Percentiles rank a stretch among this genome's conserved stretches.
Conservation (phyloP, 225 moss, liverwort and hornwort species). For the Sphagnum contortum region DNA sequence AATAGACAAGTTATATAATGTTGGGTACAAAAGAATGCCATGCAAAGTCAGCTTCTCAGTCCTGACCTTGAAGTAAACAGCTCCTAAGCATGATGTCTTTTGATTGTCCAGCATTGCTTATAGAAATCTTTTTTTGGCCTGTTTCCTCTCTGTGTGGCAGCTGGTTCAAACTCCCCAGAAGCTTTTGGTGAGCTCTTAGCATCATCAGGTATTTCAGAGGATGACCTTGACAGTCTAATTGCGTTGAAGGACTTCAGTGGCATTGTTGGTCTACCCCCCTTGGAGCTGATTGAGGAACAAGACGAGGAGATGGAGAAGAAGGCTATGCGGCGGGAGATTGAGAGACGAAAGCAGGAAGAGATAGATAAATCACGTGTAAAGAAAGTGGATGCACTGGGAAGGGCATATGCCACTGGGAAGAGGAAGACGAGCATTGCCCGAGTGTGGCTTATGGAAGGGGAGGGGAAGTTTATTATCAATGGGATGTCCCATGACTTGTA, state of each 20-base stretch:
- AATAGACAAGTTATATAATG: too few species aligned
- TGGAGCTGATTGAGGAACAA: conserved; percentile 80
- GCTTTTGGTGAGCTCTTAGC: conserved; percentile 56
- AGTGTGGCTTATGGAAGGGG: conserved; percentile 88
- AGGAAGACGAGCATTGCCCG: conserved; percentile 82
- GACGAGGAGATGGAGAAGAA: conserved; percentile 83
- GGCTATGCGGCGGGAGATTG: conserved; percentile 77
- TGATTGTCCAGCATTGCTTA: too few species aligned
- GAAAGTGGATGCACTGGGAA: conserved; percentile 76
- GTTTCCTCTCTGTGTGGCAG: not conserved
- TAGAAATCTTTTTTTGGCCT: too few species aligned
- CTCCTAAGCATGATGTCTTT: too few species aligned
- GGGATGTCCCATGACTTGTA: conserved; percentile 77
- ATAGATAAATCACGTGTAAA: conserved; percentile 71
- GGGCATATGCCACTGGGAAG: conserved; percentile 90
- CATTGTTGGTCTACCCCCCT: conserved; percentile 73
- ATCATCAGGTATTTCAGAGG: conserved; percentile 65
- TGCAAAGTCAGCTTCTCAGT: too few species aligned
- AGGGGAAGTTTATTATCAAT: conserved; percentile 68
- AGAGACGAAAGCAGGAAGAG: conserved; percentile 82
- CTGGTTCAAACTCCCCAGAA: conserved; percentile 24
- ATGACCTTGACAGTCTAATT: conserved; percentile 86
- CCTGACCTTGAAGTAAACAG: too few species aligned
- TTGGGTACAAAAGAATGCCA: too few species aligned
- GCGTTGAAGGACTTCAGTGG: conserved; percentile 84